These are phyloP conservation scores for Chlamydomonas sp. DNA, from an alignment of 139 green algal species.

Conservation along the genomic window DNA sequence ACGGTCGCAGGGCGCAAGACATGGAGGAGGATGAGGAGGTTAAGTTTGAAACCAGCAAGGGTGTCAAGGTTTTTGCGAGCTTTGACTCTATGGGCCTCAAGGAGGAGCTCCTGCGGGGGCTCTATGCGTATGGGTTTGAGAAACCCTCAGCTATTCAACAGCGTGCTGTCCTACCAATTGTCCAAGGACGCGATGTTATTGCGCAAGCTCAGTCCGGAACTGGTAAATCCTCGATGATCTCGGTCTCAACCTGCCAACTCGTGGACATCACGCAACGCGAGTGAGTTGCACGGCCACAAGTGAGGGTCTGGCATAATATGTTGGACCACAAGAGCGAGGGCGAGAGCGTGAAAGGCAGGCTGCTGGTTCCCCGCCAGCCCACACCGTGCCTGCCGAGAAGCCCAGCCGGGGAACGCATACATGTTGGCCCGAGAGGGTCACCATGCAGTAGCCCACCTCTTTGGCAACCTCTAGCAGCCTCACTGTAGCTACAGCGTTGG, in stretches of 20 bases:
- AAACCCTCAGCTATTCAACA: conserved; percentile 99
- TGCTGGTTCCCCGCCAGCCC: no score
- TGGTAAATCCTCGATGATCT: conserved; percentile 98
- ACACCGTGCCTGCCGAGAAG: no score
- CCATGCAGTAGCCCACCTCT: not conserved
- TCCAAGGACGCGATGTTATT: conserved; percentile 94
- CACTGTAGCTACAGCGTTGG: not conserved
- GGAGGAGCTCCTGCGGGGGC: conserved; percentile 93
- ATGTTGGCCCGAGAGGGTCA: no score
- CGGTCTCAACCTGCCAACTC: conserved; percentile 89
- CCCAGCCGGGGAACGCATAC: no score
- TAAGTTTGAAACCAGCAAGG: conserved; percentile 84
- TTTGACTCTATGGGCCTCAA: conserved; percentile 96
- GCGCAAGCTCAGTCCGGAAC: conserved; percentile 98
- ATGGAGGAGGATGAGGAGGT: conserved; percentile 53
- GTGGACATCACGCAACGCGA: conserved; percentile 83
- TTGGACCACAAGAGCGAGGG: no score
- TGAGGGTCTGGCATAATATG: no score
- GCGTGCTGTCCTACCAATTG: conserved; percentile 94
- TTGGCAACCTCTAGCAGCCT: not conserved
- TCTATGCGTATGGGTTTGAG: conserved; percentile 98
- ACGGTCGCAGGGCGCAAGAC: conserved; percentile 16
- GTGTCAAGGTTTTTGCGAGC: conserved; percentile 79
- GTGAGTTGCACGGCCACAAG: conserved; percentile 49
- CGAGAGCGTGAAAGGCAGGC: no score